phyloP scores from a whole-genome alignment of 441 rosid genomes.

The Adansonia madagascariensis region DNA sequence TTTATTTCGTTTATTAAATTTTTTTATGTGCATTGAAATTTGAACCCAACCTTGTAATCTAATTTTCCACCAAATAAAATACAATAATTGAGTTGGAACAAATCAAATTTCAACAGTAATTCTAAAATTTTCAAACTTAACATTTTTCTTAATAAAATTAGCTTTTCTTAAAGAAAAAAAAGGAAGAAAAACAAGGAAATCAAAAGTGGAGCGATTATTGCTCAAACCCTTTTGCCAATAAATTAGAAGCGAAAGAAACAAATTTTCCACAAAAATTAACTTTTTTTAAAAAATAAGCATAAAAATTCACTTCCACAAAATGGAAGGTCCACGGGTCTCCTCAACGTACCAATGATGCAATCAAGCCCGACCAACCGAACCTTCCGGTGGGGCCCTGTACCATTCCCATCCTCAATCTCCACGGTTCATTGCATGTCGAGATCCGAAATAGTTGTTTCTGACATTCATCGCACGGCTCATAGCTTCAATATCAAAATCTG shows the following conservation, averaged over 20 bases:
- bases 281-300: background rate
- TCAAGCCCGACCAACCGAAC: slow-evolving; percentile 46
- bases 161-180: background rate
- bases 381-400: slow-evolving; percentile 24
- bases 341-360: slow-evolving; percentile 34
- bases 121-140: too few relatives aligned
- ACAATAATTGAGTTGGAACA: too few relatives aligned
- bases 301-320: slow-evolving; percentile 13
- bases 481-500: background rate
- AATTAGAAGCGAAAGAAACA: background rate
- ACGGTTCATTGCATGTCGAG: background rate
- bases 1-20: too few relatives aligned
- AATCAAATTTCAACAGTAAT: too few relatives aligned
- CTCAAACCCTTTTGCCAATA: background rate
- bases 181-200: background rate
- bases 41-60: too few relatives aligned
- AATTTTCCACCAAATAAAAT: too few relatives aligned
- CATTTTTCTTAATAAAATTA: too few relatives aligned
- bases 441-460: too few relatives aligned
- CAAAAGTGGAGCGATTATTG: background rate
- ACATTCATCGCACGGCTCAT: background rate
- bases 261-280: background rate
- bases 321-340: slow-evolving; percentile 4
- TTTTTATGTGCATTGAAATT: too few relatives aligned
- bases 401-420: slow-evolving; percentile 22